These are phyloP conservation scores for Strigomonas galati DNA, from an alignment of 208 protist species.

Conservation along the genomic window DNA sequence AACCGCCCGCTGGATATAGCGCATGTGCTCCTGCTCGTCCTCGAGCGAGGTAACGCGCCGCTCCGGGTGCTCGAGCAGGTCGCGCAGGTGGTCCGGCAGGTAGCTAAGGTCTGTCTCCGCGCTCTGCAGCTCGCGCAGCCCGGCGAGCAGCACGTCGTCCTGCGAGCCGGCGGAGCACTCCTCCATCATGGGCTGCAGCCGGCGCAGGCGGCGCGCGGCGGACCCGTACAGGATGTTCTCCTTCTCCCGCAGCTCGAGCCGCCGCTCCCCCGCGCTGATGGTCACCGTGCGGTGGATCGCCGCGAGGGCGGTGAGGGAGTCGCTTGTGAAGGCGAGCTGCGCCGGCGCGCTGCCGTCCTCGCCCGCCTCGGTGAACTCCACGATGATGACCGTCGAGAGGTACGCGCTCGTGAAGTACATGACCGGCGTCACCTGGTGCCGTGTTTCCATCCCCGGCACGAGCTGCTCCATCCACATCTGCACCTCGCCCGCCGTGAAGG, in stretches of 20 bases:
- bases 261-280: conserved; percentile 22
- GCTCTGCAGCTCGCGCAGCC: conserved; percentile 62
- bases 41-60: conserved; percentile 33
- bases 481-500: conserved; percentile 43
- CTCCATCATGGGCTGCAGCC: conserved; percentile 45
- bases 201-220: conserved; percentile 30
- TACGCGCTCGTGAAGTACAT: conserved; percentile 57
- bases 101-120: conserved; percentile 38
- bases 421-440: conserved; percentile 26
- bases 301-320: conserved; percentile 48
- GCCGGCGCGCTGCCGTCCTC: conserved; percentile 20
- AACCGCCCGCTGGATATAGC: conserved; percentile 46
- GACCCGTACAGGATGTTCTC: conserved; percentile 46
- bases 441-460: conserved; percentile 51
- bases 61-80: conserved; percentile 44
- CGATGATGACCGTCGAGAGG: conserved; percentile 35
- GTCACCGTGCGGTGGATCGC: conserved; percentile 33
- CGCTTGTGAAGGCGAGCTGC: conserved; percentile 35
- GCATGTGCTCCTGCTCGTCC: conserved; percentile 30
- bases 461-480: conserved; percentile 60
- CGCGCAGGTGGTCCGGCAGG: conserved; percentile 37
- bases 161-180: conserved; percentile 28
- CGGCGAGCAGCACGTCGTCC: conserved; percentile 45
- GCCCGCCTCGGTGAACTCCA: conserved; percentile 28
- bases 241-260: conserved; percentile 24